Evolutionary conservation across 179 eudicot genomes (phyloP).

Genomic region (Actinidia chinensis): DNA sequence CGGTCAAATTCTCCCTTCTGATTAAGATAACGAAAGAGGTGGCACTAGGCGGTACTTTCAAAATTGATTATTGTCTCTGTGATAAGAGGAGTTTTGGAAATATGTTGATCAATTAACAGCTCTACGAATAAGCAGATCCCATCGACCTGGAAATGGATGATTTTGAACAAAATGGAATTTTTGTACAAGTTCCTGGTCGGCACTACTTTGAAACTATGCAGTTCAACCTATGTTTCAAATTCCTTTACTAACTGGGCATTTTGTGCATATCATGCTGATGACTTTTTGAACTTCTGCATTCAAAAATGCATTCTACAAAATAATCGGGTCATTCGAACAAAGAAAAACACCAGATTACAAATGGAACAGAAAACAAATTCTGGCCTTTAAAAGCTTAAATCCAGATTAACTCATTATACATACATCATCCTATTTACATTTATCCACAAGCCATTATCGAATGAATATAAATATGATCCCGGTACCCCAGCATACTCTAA

Average conservation of each 20-base stretch:
- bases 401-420: conserved; percentile 16
- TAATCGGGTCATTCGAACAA: not conserved
- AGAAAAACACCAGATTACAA: not conserved
- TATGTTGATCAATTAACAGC: too few relatives aligned
- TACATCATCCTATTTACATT: conserved; percentile 2
- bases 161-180: too few relatives aligned
- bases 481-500: not conserved
- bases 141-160: too few relatives aligned
- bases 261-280: not conserved
- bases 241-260: not conserved
- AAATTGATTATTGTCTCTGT: too few relatives aligned
- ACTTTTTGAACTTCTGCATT: not conserved
- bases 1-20: too few relatives aligned
- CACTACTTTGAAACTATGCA: too few relatives aligned
- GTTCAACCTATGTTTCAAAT: too few relatives aligned
- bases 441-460: not conserved
- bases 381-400: not conserved
- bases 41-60: too few relatives aligned
- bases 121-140: too few relatives aligned
- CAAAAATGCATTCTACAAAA: not conserved
- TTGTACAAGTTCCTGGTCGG: too few relatives aligned
- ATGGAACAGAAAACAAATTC: not conserved
- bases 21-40: too few relatives aligned
- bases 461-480: not conserved
- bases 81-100: too few relatives aligned